Conservation (phyloP, 2,329 filamentous ascomycete genomes). For the Hypomyces rosellus region DNA sequence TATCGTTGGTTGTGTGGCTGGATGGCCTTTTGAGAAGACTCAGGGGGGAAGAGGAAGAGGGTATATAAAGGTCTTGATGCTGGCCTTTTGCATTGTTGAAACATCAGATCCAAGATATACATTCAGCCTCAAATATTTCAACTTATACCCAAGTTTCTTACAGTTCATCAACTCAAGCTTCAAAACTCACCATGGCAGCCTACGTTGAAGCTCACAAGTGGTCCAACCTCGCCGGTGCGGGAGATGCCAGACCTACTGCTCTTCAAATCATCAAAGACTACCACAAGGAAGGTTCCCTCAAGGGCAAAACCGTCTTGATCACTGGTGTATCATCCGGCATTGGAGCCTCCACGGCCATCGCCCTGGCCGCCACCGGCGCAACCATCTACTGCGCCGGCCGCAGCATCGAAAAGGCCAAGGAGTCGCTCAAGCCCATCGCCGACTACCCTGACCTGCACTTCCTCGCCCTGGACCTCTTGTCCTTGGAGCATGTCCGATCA, state of each 20-base stretch:
- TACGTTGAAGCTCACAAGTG: constrained; percentile 29
- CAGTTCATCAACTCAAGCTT: neutral
- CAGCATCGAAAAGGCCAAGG: constrained; percentile 15
- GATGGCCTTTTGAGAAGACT: too few relatives aligned
- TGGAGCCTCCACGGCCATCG: constrained; percentile 36
- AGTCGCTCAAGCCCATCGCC: constrained; percentile 9
- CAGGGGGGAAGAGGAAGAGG: too few relatives aligned
- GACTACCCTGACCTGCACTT: constrained; percentile 11
- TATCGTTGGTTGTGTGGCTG: too few relatives aligned
- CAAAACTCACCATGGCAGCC: constrained; percentile 4
- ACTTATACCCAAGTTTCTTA: too few relatives aligned
- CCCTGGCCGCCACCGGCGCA: constrained; percentile 32
- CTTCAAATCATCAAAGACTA: constrained; percentile 32
- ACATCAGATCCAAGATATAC: too few relatives aligned
- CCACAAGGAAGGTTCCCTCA: constrained; percentile 24
- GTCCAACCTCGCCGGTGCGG: constrained; percentile 21
- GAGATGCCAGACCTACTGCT: constrained; percentile 34
- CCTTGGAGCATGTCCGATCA: constrained; percentile 18
- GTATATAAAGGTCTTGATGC: too few relatives aligned
- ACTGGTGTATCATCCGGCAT: constrained; percentile 38
- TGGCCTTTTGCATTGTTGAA: too few relatives aligned
- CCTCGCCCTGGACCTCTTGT: constrained; percentile 19
- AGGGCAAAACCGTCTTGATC: constrained; percentile 33
- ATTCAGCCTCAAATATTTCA: too few relatives aligned
- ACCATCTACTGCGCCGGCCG: constrained; percentile 16